Conservation (phyloP, 2,329 filamentous ascomycete genomes). For the Coleophoma cylindrospora region DNA sequence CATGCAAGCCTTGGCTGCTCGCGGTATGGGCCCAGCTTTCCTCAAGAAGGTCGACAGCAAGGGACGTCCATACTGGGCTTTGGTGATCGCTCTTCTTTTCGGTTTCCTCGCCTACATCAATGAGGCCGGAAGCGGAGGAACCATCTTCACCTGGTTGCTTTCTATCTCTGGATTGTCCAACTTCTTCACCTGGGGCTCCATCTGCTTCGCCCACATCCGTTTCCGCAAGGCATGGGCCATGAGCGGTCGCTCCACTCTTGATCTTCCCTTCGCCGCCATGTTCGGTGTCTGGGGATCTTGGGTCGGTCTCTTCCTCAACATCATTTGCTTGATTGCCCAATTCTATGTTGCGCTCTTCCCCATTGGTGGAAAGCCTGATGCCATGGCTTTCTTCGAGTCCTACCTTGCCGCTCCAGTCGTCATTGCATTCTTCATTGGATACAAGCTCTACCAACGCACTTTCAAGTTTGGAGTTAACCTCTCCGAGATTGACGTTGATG, state of each 20-base stretch:
- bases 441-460: conserved; percentile 48
- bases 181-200: conserved; percentile 69
- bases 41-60: conserved; percentile 56
- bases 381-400: conserved; percentile 46
- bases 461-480: conserved; percentile 18
- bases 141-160: conserved; percentile 59
- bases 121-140: conserved; percentile 32
- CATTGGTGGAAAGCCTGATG: conserved; percentile 6
- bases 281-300: conserved; percentile 61
- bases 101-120: conserved; percentile 55
- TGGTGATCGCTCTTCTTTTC: conserved; percentile 46
- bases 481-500: conserved; percentile 22
- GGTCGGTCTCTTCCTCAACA: conserved; percentile 62
- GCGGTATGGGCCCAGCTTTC: conserved; percentile 36
- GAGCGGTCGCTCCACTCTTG: conserved; percentile 45
- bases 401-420: conserved; percentile 56
- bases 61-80: conserved; percentile 53
- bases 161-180: conserved; percentile 66
- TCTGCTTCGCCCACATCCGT: conserved; percentile 59
- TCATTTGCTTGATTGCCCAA: conserved; percentile 57
- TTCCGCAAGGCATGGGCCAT: conserved; percentile 57
- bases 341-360: conserved; percentile 24
- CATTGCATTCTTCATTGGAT: conserved; percentile 53
- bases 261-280: conserved; percentile 35
- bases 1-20: conserved; percentile 40